Conservation (phyloP, 176 grass and related monocot genomes). For the Avena eriantha region DNA sequence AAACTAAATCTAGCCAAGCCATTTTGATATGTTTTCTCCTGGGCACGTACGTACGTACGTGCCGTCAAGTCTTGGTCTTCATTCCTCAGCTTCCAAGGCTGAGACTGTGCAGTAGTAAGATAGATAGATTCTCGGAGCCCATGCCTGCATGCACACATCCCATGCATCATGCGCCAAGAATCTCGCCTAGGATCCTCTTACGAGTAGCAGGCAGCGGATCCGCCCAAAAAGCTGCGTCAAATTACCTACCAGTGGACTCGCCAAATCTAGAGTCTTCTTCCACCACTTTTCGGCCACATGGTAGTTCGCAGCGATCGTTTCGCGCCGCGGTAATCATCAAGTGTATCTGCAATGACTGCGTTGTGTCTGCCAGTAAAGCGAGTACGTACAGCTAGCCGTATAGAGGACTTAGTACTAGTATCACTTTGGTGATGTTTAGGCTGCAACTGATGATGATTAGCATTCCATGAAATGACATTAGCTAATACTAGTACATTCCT, state of each 20-base stretch:
- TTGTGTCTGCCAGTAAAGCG: background rate
- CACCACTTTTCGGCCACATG: background rate
- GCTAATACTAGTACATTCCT: no score
- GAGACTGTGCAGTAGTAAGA: slow-evolving; percentile 24
- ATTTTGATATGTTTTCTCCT: background rate
- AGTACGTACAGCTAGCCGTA: background rate
- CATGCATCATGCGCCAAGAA: slow-evolving; percentile 16
- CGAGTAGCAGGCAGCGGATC: slow-evolving; percentile 29
- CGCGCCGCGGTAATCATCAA: background rate
- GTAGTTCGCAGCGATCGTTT: slow-evolving; percentile 26
- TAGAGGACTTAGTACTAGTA: background rate
- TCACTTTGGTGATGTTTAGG: no score
- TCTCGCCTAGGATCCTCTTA: slow-evolving; percentile 41
- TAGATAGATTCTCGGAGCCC: background rate
- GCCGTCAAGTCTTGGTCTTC: slow-evolving; percentile 2
- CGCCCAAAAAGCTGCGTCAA: slow-evolving; percentile 37
- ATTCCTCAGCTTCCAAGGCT: slow-evolving; percentile 23
- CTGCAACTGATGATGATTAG: no score
- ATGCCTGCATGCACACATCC: slow-evolving; percentile 9
- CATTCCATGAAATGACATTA: no score
- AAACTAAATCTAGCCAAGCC: background rate
- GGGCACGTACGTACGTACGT: background rate
- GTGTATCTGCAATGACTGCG: background rate
- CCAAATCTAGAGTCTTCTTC: background rate
- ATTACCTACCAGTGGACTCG: slow-evolving; percentile 33